phyloP scores from a whole-genome alignment of 495 filamentous ascomycete species.

The Aspergillus mulundensis region DNA sequence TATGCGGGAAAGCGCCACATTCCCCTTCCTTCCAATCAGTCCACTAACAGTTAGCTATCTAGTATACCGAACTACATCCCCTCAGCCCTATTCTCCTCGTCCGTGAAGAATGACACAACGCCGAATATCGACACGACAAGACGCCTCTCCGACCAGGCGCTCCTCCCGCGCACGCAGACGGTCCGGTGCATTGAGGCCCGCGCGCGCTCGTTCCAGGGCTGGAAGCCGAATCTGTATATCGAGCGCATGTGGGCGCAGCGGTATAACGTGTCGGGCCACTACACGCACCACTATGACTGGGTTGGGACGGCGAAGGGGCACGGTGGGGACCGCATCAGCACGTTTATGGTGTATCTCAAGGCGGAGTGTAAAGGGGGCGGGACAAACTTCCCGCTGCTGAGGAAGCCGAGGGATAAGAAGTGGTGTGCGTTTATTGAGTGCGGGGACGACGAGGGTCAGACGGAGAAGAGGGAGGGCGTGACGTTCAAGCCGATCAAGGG shows the following conservation, averaged over 20 bases:
- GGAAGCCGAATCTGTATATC: constrained; percentile 54
- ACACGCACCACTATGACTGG: constrained; percentile 59
- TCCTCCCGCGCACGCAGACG: constrained; percentile 52
- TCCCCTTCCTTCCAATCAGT: background rate
- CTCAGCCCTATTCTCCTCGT: constrained; percentile 45
- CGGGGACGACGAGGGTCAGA: constrained; percentile 44
- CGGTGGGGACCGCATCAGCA: constrained; percentile 46
- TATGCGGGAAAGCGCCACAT: constrained; percentile 17
- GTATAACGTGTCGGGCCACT: constrained; percentile 55
- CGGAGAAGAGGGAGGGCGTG: constrained; percentile 43
- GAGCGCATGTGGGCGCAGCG: constrained; percentile 60
- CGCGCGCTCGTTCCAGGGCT: constrained; percentile 68
- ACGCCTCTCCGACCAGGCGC: constrained; percentile 55
- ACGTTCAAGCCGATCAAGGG: constrained; percentile 65
- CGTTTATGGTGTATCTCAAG: constrained; percentile 62
- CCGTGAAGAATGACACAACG: constrained; percentile 28
- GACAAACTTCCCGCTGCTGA: constrained; percentile 55
- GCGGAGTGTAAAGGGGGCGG: constrained; percentile 58
- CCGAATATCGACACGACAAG: constrained; percentile 41
- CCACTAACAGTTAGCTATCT: background rate
- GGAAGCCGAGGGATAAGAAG: constrained; percentile 31
- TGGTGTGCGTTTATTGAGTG: constrained; percentile 64
- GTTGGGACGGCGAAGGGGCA: constrained; percentile 32
- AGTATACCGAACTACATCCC: constrained; percentile 49
- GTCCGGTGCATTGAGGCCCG: constrained; percentile 68